These are phyloP conservation scores for Aurifilum marmelostoma DNA, from an alignment of 2,329 filamentous ascomycete species.

Conservation along the genomic window DNA sequence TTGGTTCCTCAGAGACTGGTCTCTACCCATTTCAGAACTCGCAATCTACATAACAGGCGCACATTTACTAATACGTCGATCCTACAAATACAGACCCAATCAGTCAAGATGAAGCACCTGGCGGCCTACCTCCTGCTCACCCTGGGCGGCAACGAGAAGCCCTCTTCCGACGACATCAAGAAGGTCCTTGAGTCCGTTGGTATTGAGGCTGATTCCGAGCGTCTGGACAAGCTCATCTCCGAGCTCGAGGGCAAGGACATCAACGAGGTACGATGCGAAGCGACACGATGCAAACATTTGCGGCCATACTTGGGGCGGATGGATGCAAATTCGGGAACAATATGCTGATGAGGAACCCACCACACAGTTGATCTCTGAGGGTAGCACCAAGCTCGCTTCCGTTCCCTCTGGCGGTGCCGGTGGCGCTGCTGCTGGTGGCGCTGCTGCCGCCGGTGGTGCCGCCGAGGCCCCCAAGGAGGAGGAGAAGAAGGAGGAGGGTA, in stretches of 20 bases:
- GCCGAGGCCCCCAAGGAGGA: constrained; percentile 66
- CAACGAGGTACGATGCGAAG: constrained; percentile 71
- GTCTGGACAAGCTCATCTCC: constrained; percentile 81
- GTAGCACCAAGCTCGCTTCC: constrained; percentile 92
- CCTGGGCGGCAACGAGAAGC: constrained; percentile 89
- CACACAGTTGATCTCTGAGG: constrained; percentile 82
- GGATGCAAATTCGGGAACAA: constrained; percentile 29
- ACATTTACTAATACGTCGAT: constrained; percentile 9
- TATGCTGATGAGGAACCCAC: background rate
- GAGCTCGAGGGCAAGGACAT: constrained; percentile 94
- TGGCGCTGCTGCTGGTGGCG: constrained; percentile 68
- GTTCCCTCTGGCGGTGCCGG: constrained; percentile 84
- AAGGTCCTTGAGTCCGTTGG: constrained; percentile 88
- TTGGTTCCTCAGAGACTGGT: constrained; percentile 8
- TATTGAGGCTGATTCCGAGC: constrained; percentile 88
- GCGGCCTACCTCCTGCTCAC: constrained; percentile 97
- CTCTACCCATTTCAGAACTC: constrained; percentile 12
- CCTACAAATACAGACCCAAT: constrained; percentile 38
- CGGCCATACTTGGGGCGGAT: background rate
- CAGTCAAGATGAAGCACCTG: constrained; percentile 96
- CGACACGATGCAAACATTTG: constrained; percentile 3
- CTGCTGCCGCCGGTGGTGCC: constrained; percentile 67
- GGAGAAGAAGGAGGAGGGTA: constrained; percentile 79
- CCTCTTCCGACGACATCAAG: constrained; percentile 86
- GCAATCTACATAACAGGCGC: constrained; percentile 12